Conservation (phyloP, 371 early-diverging fungal species). For the Syncephalastrum monosporum region DNA sequence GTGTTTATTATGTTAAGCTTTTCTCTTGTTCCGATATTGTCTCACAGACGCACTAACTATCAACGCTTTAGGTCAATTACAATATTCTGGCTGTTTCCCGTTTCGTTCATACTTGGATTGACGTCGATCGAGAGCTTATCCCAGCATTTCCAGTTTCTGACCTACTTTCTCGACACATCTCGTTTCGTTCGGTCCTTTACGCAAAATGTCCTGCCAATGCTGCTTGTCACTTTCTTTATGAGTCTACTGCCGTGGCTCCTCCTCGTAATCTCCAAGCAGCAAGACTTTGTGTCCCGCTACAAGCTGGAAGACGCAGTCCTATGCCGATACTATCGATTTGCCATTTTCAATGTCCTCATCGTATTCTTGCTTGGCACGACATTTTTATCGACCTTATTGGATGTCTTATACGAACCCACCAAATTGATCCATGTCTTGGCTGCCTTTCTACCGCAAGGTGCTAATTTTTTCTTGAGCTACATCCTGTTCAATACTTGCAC, state of each 20-base stretch:
- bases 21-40: constrained; percentile 20
- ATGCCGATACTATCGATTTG: constrained; percentile 82
- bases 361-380: constrained; percentile 83
- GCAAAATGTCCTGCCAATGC: constrained; percentile 63
- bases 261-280: constrained; percentile 51
- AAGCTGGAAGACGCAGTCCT: constrained; percentile 66
- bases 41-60: constrained; percentile 8
- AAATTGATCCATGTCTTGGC: constrained; percentile 69
- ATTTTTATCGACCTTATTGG: constrained; percentile 68
- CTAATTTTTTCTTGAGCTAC: constrained; percentile 80
- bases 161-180: constrained; percentile 52
- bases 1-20: constrained; percentile 19
- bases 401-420: constrained; percentile 65
- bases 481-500: constrained; percentile 70
- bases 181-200: constrained; percentile 51
- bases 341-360: constrained; percentile 88
- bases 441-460: constrained; percentile 64
- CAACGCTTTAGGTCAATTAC: constrained; percentile 56
- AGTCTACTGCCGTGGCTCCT: constrained; percentile 60
- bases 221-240: constrained; percentile 66
- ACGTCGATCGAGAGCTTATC: constrained; percentile 71
- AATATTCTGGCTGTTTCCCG: constrained; percentile 69
- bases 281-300: constrained; percentile 60
- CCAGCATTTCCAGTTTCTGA: constrained; percentile 52
- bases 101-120: constrained; percentile 69